Conservation (phyloP, 371 early-diverging fungal species). For the Mortierella sp. region DNA sequence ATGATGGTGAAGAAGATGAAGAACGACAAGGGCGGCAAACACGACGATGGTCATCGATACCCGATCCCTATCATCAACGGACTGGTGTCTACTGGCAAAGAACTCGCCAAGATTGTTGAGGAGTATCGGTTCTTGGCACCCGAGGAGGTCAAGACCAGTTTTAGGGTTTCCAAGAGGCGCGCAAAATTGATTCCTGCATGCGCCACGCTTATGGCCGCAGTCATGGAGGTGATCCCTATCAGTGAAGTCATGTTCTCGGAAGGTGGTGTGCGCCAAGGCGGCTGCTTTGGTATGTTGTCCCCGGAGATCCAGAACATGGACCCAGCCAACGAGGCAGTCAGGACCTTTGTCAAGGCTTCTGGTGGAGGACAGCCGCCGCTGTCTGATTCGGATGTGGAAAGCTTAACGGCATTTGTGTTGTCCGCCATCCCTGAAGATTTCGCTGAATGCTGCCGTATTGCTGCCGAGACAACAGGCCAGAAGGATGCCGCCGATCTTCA, state of each 20-base stretch:
- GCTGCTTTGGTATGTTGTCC: slow-evolving; percentile 61
- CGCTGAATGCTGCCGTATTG: slow-evolving; percentile 52
- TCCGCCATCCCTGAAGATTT: slow-evolving; percentile 42
- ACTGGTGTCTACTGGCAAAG: slow-evolving; percentile 51
- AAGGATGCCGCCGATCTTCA: slow-evolving; percentile 33
- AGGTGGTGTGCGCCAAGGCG: slow-evolving; percentile 72
- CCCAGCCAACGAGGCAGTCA: slow-evolving; percentile 64
- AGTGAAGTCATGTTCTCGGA: slow-evolving; percentile 66
- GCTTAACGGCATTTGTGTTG: slow-evolving; percentile 49
- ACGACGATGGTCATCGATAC: slow-evolving; percentile 36
- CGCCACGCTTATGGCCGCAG: slow-evolving; percentile 64
- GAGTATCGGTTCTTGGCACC: slow-evolving; percentile 21
- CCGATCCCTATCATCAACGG: slow-evolving; percentile 74
- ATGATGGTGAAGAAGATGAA: slow-evolving; percentile 60
- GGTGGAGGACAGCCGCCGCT: slow-evolving; percentile 55
- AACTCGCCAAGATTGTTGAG: slow-evolving; percentile 34
- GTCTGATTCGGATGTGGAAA: slow-evolving; percentile 55
- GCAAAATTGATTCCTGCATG: slow-evolving; percentile 71
- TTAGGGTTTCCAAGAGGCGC: slow-evolving; percentile 68
- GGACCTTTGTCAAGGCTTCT: slow-evolving; percentile 32
- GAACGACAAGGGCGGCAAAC: slow-evolving; percentile 13
- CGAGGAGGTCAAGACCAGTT: slow-evolving; percentile 39
- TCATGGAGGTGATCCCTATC: slow-evolving; percentile 61
- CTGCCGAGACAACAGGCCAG: slow-evolving; percentile 48
- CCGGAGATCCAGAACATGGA: slow-evolving; percentile 61